Base-by-base conservation (phyloP, 2,329 filamentous ascomycete genomes). In the Alternaria triticina region DNA sequence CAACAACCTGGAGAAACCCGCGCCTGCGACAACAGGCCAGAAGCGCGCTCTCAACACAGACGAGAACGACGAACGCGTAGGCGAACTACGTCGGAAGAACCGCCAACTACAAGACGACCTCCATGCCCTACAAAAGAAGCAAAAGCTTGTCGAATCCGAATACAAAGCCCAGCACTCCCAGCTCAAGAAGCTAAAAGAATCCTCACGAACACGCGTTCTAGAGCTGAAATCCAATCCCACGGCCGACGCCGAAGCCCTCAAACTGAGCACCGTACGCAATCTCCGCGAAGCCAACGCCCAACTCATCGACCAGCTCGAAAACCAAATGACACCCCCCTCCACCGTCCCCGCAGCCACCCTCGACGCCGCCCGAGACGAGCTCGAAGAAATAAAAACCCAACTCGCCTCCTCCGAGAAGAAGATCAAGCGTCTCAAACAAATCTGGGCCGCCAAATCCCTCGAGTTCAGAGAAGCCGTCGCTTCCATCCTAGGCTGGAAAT, bases 401-500 rank as follows among this genome's bases (percentile, higher is more conserved):
- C 74, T 85, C 11, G 89, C 90, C 22, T 89, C 89, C 22, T 86
- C 86, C 43, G 91, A 96, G 69, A 99, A 97, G 81, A 90, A 92
- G 50, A 91, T 92, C 67, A 86, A 89, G 22, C 91, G 96, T 2
- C 88, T 98, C 12, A 97, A 96, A 72, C 92, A 97, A 75, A 96
- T 98, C 61, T 99, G 93, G 91, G 88, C 88, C 0, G 88, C 91
- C 70, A 99, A 98, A 79, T 94, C 92, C 1, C 89, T 91, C 72
- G 96, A 99, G 82, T 98, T 99, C 83, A 93, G 96, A 54, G 94
- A 98, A 81, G 93, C 94, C 30, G 94, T 99, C 62, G 94, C 94
- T 67, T 93, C 90, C 20, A 91, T 97, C 1, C 86, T 99, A 0
- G 96, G 96, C 0, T 99, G 94, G 91, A 95, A 95, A 57, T 89